Evolutionary conservation across 805 yeast species (phyloP).

Genomic region (Starmerella scarabaei): DNA sequence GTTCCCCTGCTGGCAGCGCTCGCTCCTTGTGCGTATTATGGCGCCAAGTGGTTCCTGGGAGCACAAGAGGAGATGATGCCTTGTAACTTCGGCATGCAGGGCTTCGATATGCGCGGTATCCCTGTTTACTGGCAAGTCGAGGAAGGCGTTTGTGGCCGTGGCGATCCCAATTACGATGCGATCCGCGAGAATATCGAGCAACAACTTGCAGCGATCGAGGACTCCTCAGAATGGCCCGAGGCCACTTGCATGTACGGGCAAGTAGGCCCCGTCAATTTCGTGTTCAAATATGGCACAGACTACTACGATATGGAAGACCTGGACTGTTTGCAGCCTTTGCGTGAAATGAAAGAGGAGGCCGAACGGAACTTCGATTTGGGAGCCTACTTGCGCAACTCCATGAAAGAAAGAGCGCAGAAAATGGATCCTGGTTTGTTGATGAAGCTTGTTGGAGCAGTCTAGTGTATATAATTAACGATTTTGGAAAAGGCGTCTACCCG

Average conservation of each 20-base stretch:
- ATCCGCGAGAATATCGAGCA: constrained; percentile 8
- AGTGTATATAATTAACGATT: too few relatives aligned
- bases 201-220: constrained; percentile 1
- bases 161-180: constrained; percentile 10
- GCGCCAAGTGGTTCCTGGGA: constrained; percentile 1
- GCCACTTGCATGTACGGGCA: constrained; percentile 7
- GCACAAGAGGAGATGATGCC: not conserved
- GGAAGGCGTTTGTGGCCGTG: constrained; percentile 7
- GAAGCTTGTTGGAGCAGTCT: not conserved
- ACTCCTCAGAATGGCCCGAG: constrained; percentile 7
- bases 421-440: not conserved
- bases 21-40: constrained; percentile 5
- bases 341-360: constrained; percentile 7
- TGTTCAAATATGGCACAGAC: constrained; percentile 13
- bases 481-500: too few relatives aligned
- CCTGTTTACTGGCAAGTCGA: constrained; percentile 16
- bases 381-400: not conserved
- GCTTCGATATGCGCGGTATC: constrained; percentile 10
- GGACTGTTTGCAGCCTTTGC: constrained; percentile 13
- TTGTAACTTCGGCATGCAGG: constrained; percentile 14
- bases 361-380: constrained; percentile 2
- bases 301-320: constrained; percentile 10
- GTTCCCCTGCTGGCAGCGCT: not conserved
- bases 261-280: constrained; percentile 1
- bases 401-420: not conserved